Conservation (phyloP, 495 filamentous ascomycete species). For the Thermochaetoides thermophila region DNA sequence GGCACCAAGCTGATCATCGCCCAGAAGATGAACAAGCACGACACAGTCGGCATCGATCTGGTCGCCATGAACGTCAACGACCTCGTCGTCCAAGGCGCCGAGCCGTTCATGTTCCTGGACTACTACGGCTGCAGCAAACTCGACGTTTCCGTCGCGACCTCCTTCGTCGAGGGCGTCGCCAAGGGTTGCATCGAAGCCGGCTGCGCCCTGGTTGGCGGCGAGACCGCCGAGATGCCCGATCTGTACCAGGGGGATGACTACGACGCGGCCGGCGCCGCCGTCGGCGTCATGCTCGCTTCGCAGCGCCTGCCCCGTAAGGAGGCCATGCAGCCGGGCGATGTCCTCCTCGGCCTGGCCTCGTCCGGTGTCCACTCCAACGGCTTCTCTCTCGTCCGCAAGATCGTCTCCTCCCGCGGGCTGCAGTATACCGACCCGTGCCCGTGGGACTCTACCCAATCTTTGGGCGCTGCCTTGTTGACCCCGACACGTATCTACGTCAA, state of each 20-base stretch:
- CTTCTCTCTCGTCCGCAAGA: slow-evolving; percentile 82
- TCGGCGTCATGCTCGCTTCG: slow-evolving; percentile 60
- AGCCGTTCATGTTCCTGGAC: slow-evolving; percentile 89
- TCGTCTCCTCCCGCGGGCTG: slow-evolving; percentile 59
- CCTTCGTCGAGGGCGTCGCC: slow-evolving; percentile 78
- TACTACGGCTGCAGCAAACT: slow-evolving; percentile 86
- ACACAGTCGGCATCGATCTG: slow-evolving; percentile 87
- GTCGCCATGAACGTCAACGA: slow-evolving; percentile 99
- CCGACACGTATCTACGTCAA: slow-evolving; percentile 75
- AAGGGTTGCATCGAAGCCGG: slow-evolving; percentile 65
- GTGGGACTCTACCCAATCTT: slow-evolving; percentile 39
- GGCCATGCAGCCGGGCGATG: slow-evolving; percentile 65
- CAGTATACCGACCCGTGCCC: slow-evolving; percentile 55
- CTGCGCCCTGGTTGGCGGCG: slow-evolving; percentile 85
- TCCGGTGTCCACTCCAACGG: slow-evolving; percentile 88
- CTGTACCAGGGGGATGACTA: slow-evolving; percentile 75
- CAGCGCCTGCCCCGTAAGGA: slow-evolving; percentile 59
- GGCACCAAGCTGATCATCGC: slow-evolving; percentile 95
- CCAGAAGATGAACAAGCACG: slow-evolving; percentile 71
- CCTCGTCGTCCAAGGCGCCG: slow-evolving; percentile 84
- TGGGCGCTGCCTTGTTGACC: slow-evolving; percentile 63
- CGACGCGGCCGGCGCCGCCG: slow-evolving; percentile 76
- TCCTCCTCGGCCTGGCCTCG: slow-evolving; percentile 68
- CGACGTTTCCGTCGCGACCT: slow-evolving; percentile 55
- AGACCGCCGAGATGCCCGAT: slow-evolving; percentile 96